Percentiles rank a stretch among this genome's conserved stretches.
These are phyloP conservation scores for Eimeria falciformis DNA, from an alignment of 169 alveolate species.

Conservation along the genomic window DNA sequence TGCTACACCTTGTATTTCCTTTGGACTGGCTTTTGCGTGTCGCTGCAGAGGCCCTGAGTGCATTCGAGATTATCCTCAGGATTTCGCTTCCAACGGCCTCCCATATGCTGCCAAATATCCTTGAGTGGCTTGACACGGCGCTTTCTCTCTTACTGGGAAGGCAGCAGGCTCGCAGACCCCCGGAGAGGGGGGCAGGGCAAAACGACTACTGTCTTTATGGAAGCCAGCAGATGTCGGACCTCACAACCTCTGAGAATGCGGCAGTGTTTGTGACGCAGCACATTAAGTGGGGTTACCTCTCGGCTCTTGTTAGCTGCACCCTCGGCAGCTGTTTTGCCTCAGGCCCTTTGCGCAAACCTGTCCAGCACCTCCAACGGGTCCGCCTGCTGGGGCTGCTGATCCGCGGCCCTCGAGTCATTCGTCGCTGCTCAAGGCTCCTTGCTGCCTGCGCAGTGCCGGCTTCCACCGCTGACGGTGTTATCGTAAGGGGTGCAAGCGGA, in stretches of 20 bases:
- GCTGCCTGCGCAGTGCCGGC: conserved; percentile 54
- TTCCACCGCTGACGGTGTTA: background rate
- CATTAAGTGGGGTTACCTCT: conserved; percentile 1
- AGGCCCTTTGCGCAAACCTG: conserved; percentile 1
- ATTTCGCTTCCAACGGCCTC: conserved; percentile 36
- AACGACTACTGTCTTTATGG: background rate
- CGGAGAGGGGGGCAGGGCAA: background rate
- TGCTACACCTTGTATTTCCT: background rate
- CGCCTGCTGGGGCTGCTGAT: conserved; percentile 53
- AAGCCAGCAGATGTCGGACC: background rate
- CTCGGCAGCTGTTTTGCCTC: conserved; percentile 5
- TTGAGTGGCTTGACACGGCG: conserved; percentile 45
- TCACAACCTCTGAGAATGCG: background rate
- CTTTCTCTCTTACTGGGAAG: conserved; percentile 2
- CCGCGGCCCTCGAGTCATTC: conserved; percentile 25
- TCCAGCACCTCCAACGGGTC: conserved; percentile 23
- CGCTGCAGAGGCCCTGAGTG: conserved; percentile 54
- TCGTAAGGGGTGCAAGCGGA: background rate
- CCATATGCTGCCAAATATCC: conserved; percentile 27
- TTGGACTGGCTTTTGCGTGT: background rate
- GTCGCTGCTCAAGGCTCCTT: conserved; percentile 24
- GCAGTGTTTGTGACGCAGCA: background rate
- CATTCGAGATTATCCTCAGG: conserved; percentile 36
- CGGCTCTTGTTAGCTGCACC: conserved; percentile 30
- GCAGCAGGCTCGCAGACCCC: background rate